Evolutionary conservation across 192 early-diverging fungal species (phyloP).

Genomic region (Backusella australiensis): DNA sequence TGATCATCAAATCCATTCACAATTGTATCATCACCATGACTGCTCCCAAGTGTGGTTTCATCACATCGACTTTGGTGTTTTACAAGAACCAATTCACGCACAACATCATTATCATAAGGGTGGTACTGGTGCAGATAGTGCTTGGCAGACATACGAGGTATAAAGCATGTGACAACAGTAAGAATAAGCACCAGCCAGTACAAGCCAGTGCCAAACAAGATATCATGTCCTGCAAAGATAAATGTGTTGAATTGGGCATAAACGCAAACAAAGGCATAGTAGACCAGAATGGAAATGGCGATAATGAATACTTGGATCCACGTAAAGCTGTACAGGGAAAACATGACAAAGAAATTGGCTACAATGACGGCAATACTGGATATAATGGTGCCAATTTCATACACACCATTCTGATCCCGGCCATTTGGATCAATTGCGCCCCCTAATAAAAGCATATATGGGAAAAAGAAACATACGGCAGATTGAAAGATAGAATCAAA

Average conservation of each 20-base stretch:
- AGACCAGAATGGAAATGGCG: slow-evolving; percentile 48
- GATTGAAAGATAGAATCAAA: slow-evolving; percentile 76
- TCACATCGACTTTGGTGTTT: not conserved
- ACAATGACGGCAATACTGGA: slow-evolving; percentile 71
- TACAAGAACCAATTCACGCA: slow-evolving; percentile 72
- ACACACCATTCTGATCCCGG: slow-evolving; percentile 50
- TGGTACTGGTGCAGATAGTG: slow-evolving; percentile 67
- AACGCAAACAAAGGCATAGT: slow-evolving; percentile 59
- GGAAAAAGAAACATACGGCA: slow-evolving; percentile 63
- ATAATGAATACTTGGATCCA: slow-evolving; percentile 60
- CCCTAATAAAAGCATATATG: slow-evolving; percentile 50
- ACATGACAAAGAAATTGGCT: slow-evolving; percentile 77
- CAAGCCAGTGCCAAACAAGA: slow-evolving; percentile 58
- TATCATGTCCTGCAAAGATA: slow-evolving; percentile 35
- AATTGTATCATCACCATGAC: not conserved
- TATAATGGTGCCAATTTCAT: slow-evolving; percentile 70
- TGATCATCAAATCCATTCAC: not conserved
- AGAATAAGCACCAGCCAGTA: slow-evolving; percentile 77
- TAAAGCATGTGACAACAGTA: slow-evolving; percentile 57
- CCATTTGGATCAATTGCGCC: slow-evolving; percentile 39
- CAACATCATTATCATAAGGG: slow-evolving; percentile 83
- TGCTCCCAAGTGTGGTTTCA: not conserved
- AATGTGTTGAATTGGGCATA: slow-evolving; percentile 51
- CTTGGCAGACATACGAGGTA: slow-evolving; percentile 73
- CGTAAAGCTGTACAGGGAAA: slow-evolving; percentile 76